Evolutionary conservation across 805 yeast genomes (phyloP).

Genomic region (Yarrowia deformans): DNA sequence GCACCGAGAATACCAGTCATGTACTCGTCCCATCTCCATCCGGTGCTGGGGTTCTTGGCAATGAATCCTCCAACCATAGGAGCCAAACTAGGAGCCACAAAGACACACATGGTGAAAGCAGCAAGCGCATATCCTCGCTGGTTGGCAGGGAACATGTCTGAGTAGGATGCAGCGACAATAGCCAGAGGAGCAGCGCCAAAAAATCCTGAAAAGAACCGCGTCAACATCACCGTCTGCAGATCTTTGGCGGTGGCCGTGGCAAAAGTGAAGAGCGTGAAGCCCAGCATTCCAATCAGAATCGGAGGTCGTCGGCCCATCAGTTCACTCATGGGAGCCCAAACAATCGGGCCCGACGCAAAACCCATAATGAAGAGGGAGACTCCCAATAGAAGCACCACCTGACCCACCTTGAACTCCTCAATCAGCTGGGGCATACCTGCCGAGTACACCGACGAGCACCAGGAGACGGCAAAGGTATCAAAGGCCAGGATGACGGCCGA

Average conservation of each 20-base stretch:
- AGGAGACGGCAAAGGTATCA: slow-evolving; percentile 58
- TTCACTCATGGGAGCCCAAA: slow-evolving; percentile 83
- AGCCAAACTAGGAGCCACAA: slow-evolving; percentile 73
- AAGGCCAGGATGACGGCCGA: slow-evolving; percentile 55
- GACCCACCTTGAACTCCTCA: slow-evolving; percentile 61
- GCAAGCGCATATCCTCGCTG: slow-evolving; percentile 75
- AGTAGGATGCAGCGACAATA: slow-evolving; percentile 80
- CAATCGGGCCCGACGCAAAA: slow-evolving; percentile 83
- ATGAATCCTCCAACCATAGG: slow-evolving; percentile 77
- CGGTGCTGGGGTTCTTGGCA: slow-evolving; percentile 48
- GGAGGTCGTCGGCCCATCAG: slow-evolving; percentile 73
- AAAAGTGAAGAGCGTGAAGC: slow-evolving; percentile 63
- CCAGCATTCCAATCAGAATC: slow-evolving; percentile 59
- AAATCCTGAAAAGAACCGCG: slow-evolving; percentile 78
- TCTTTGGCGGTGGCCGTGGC: slow-evolving; percentile 77
- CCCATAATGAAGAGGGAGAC: slow-evolving; percentile 79
- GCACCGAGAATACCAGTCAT: slow-evolving; percentile 68
- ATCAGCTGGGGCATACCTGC: slow-evolving; percentile 59
- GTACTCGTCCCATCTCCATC: slow-evolving; percentile 84
- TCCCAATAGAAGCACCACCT: slow-evolving; percentile 67
- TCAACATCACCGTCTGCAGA: slow-evolving; percentile 72
- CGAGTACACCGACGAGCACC: slow-evolving; percentile 77
- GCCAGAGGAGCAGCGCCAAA: slow-evolving; percentile 83
- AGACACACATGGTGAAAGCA: slow-evolving; percentile 70
- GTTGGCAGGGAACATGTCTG: slow-evolving; percentile 71